Evolutionary conservation across 352 stramenopile genomes (phyloP).

Genomic region (Globisporangium spinosum): DNA sequence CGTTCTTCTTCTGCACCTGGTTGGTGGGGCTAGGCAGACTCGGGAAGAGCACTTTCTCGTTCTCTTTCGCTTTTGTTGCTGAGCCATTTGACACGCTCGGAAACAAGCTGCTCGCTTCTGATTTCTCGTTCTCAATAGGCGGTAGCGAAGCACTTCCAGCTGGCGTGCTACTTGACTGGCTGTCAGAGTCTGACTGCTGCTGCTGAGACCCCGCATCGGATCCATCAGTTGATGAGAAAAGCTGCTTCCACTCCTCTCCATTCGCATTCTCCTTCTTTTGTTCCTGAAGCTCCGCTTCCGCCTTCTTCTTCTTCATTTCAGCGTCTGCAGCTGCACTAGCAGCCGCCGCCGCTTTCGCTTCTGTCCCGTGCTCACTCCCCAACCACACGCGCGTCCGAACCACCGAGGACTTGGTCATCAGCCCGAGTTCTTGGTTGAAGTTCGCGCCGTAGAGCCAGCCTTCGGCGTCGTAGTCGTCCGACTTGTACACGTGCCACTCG

Average conservation of each 20-base stretch:
- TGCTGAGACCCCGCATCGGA: conserved; percentile 1
- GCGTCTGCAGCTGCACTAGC: conserved; percentile 7
- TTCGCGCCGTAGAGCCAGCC: conserved; percentile 75
- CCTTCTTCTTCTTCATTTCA: neutral
- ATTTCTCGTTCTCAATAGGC: conserved; percentile 2
- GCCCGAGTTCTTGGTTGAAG: conserved; percentile 64
- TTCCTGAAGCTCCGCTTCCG: neutral
- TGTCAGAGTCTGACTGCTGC: neutral
- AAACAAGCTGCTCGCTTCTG: neutral
- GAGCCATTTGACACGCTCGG: neutral
- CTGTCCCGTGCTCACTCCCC: conserved; percentile 32
- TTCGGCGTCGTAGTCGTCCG: conserved; percentile 82
- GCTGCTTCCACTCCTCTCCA: conserved; percentile 33
- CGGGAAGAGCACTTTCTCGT: conserved; percentile 13
- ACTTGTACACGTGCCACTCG: conserved; percentile 78
- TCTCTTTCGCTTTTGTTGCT: neutral
- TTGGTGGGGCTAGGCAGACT: neutral
- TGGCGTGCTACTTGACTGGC: conserved; percentile 12
- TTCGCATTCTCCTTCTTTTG: conserved; percentile 14
- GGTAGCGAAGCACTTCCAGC: conserved; percentile 22
- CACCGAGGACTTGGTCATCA: conserved; percentile 56
- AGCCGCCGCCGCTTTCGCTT: conserved; percentile 20
- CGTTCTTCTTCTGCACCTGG: neutral
- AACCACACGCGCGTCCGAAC: conserved; percentile 85
- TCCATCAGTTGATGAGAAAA: conserved; percentile 27